Percentiles rank a stretch among this genome's conserved stretches.
Conservation (phyloP, 768 basidiomycete species). For the Fomitopsis pulvina region DNA sequence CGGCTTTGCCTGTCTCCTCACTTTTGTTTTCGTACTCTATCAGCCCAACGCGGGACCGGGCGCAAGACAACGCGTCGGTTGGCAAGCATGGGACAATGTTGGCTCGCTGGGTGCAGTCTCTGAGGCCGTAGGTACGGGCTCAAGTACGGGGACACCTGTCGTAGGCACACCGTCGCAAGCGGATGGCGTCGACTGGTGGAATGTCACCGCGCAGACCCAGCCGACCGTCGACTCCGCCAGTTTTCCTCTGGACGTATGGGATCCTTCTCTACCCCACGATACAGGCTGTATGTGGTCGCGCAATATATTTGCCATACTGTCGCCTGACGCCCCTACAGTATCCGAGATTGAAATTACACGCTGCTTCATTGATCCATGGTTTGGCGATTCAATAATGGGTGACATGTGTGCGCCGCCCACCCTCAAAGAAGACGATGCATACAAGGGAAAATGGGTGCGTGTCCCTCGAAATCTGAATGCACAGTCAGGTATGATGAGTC, state of each 20-base stretch:
- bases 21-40: conserved; percentile 74
- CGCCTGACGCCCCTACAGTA: too few species aligned
- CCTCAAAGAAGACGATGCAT: conserved; percentile 65
- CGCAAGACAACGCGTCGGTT: conserved; percentile 64
- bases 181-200: conserved; percentile 62
- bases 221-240: conserved; percentile 51
- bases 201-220: conserved; percentile 31
- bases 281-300: conserved; percentile 55
- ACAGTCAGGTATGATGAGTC: conserved; percentile 48
- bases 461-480: conserved; percentile 77
- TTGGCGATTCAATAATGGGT: conserved; percentile 27
- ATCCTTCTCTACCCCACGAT: conserved; percentile 66
- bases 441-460: conserved; percentile 84
- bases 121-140: conserved; percentile 10
- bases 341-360: conserved; percentile 71
- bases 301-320: neutral
- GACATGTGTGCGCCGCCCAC: conserved; percentile 64
- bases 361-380: conserved; percentile 59
- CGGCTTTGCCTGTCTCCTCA: conserved; percentile 65
- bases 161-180: conserved; percentile 7
- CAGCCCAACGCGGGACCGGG: conserved; percentile 75
- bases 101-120: conserved; percentile 5
- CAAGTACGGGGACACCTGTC: neutral
- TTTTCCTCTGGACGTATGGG: conserved; percentile 76
- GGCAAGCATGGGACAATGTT: conserved; percentile 79